Evolutionary conservation across 78 protist genomes (phyloP), one percentile per base, ranked within the genome.

Genomic region (Pigoraptor vietnamica): DNA sequence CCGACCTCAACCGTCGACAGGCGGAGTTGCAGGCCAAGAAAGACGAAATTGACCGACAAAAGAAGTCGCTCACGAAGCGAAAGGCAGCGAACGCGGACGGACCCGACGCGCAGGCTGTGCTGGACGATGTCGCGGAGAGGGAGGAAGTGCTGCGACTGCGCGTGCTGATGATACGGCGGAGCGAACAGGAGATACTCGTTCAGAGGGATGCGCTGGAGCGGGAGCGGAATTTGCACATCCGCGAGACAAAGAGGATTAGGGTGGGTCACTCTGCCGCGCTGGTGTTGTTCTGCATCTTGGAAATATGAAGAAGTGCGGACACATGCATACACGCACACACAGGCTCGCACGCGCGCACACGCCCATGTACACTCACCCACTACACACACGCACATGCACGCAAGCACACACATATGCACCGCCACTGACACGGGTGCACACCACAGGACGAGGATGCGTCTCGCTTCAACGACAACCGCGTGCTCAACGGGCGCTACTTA

Each of bases 401-500:
- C n/a, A n/a, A n/a, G n/a, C n/a, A n/a, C n/a, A n/a, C n/a, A n/a
- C n/a, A n/a, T n/a, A n/a, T n/a, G 86, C 1, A 0, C 36, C 19
- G 1, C 1, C 86, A n/a, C 81, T 0, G 1, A 19, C 81, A 56
- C 81, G 14, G 2, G 56, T 14, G 14, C 56, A 40, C 56, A 67
- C 33, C 14, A 1, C 36, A 2, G 1, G 86, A 84, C 38, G 91
- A 86, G 37, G 91, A 92, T 23, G 56, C 6, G 34, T 40, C 86
- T 33, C 81, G 23, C 24, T 88, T 86, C 81, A 87, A 34, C 40
- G 0, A 24, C n/a, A 2, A 35, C 29, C 86, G 0, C 36, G 1
- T 25, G 19, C 81, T 88, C 32, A 9, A 91, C 2, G 79, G 32
- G n/a, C 94, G 98, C 25, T 97, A 96, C 79, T 14, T 97, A 38